Evolutionary conservation across 768 basidiomycete genomes (phyloP), one percentile per base, ranked within the genome.

Genomic region (Trichaptum fuscoviolaceum): DNA sequence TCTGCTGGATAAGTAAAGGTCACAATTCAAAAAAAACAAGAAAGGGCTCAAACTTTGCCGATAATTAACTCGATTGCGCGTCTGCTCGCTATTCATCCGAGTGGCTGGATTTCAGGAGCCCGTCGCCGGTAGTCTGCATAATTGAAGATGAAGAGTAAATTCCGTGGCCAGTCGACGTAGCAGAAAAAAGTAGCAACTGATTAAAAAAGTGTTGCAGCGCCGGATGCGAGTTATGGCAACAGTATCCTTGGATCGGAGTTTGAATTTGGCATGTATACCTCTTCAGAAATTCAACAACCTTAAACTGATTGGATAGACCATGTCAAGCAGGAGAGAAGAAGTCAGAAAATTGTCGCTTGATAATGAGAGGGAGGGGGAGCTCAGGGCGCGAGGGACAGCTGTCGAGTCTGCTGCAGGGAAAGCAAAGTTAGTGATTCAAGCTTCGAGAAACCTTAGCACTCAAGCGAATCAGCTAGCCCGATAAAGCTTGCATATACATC

Each of bases 151-250:
- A 52, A 52, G 42, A 52, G 42, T 12, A 52, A 52, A 2, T 18
- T 61, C 59, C 25, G 24, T 61, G 59, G 59, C 59, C 59, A 61
- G 25, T 61, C 59, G 59, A 25, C 59, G 59, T 34, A 61, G 59
- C 59, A 34, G 18, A 9, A 25, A 61, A 25, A 18, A 26, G 57
- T 9, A 23, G 59, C 59, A 61, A 61, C 59, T 61, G 59, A 61
- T 61, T 61, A 61, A 61, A 61, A 52, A 20, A 61, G 59, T 61
- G 59, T 61, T 25, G 59, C 59, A 25, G 24, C 42, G 20, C 42
- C 42, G 15, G 42, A 52, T 25, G 59, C 59, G 59, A 61, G 59
- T 61, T 61, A 61, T 61, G 59, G 59, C 59, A 61, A 61, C 59
- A 61, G 59, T 61, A 25, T 25, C 59, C 59, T 25, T 34, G 30